Conservation (phyloP, 139 green algal species). For the Chlorella sp. region DNA sequence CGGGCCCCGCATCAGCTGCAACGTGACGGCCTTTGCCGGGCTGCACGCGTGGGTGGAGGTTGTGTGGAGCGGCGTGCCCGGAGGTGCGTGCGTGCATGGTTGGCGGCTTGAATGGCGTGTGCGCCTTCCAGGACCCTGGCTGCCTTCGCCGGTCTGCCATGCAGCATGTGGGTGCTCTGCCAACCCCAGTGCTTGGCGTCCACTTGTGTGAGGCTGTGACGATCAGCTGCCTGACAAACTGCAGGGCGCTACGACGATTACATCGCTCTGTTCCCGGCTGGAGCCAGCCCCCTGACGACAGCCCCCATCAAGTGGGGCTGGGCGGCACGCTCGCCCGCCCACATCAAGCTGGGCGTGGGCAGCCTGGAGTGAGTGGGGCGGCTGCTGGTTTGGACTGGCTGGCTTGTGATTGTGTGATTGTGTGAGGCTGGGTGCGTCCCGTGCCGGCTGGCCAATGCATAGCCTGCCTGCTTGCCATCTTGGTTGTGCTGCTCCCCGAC, state of each 20-base stretch:
- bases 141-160: too few relatives aligned
- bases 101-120: too few relatives aligned
- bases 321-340: constrained; percentile 1
- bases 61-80: background rate
- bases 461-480: too few relatives aligned
- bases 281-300: background rate
- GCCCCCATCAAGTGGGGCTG: constrained; percentile 52
- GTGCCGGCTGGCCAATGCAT: too few relatives aligned
- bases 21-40: background rate
- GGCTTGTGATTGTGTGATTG: too few relatives aligned
- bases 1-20: constrained; percentile 1
- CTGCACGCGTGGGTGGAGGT: constrained; percentile 25
- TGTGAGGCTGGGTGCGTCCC: too few relatives aligned
- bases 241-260: constrained; percentile 39
- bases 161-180: too few relatives aligned
- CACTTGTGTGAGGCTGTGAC: too few relatives aligned
- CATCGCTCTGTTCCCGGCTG: constrained; percentile 46
- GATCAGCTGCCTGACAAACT: too few relatives aligned
- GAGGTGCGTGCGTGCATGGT: background rate
- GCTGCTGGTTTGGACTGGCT: background rate
- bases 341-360: constrained; percentile 17
- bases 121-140: too few relatives aligned
- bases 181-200: too few relatives aligned
- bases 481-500: too few relatives aligned
- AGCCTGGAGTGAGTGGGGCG: background rate